These are phyloP conservation scores for Hyaloperonospora brassicae DNA, from an alignment of 352 stramenopile species.

Conservation along the genomic window DNA sequence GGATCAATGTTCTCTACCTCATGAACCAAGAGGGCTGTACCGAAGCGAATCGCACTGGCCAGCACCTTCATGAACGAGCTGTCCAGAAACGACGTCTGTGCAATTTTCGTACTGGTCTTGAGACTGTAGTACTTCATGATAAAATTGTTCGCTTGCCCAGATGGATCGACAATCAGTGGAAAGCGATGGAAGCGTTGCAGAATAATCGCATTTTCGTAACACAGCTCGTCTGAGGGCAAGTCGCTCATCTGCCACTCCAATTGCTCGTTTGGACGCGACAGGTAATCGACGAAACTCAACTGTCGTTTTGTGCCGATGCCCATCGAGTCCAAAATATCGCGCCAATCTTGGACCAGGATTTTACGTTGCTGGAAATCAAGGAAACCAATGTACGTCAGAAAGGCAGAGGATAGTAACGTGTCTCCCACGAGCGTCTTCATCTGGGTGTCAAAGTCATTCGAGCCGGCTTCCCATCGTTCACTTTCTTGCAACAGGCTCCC, in stretches of 20 bases:
- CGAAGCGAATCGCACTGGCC: constrained; percentile 98
- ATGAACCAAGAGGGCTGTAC: constrained; percentile 96
- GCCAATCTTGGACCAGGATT: constrained; percentile 92
- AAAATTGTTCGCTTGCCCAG: constrained; percentile 96
- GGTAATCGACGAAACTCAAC: constrained; percentile 92
- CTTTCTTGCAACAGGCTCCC: constrained; percentile 96
- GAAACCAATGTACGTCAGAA: constrained; percentile 98
- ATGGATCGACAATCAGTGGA: constrained; percentile 98
- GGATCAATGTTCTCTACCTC: constrained; percentile 99
- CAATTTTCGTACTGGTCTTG: constrained; percentile 89
- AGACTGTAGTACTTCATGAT: constrained; percentile 96
- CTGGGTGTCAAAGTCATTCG: constrained; percentile 94
- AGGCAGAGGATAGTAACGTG: constrained; percentile 92
- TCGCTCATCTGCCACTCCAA: constrained; percentile 93
- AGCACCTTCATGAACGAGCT: constrained; percentile 99
- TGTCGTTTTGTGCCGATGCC: constrained; percentile 78
- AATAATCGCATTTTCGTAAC: constrained; percentile 99
- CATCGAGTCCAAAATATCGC: constrained; percentile 90
- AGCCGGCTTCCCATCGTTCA: constrained; percentile 95
- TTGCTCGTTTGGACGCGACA: constrained; percentile 92
- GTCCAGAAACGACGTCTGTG: constrained; percentile 98
- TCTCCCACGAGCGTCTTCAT: constrained; percentile 97
- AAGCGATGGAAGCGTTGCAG: constrained; percentile 96
- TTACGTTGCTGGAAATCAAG: constrained; percentile 97
- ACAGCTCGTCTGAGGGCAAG: constrained; percentile 95